A percentile compares a stretch with the other conserved stretches of the same genome.
These are phyloP conservation scores for Ephemerocybe angulata DNA, from an alignment of 768 basidiomycete species.

Conservation along the genomic window DNA sequence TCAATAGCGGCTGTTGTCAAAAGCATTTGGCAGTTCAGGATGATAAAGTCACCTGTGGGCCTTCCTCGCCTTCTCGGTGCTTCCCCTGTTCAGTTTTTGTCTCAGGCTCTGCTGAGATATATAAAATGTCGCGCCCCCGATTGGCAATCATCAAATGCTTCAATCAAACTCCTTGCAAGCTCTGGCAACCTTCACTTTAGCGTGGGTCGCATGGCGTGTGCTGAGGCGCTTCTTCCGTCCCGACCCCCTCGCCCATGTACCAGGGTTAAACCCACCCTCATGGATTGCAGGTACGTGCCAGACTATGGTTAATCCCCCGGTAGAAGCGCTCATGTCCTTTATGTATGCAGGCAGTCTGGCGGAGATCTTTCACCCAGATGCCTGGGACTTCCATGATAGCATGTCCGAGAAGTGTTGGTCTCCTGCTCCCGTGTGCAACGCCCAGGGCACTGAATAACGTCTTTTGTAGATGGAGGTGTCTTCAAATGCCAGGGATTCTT, in stretches of 20 bases:
- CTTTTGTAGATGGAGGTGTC: constrained; percentile 4
- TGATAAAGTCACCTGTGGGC: not conserved
- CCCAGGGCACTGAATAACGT: not conserved
- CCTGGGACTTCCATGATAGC: constrained; percentile 1
- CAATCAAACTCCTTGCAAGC: constrained; percentile 1
- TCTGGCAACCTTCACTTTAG: constrained; percentile 1
- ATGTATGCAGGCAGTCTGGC: not conserved
- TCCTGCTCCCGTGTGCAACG: not conserved
- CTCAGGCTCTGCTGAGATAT: not conserved
- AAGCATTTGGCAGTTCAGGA: not conserved
- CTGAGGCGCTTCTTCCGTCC: not conserved
- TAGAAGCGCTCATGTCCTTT: not conserved
- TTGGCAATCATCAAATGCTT: constrained; percentile 1
- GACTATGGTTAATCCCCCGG: not conserved
- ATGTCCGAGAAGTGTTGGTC: not conserved
- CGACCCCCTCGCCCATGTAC: not conserved
- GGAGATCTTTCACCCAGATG: not conserved
- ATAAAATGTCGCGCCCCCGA: not conserved
- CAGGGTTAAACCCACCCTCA: not conserved
- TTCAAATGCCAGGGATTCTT: not conserved
- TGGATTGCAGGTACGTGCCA: not conserved
- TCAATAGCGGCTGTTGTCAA: constrained; percentile 3
- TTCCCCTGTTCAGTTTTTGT: not conserved
- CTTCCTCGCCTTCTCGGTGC: not conserved
- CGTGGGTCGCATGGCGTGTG: not conserved